These are phyloP conservation scores for Brachypodium distachyon DNA, from an alignment of 202 grass and related monocot genomes.

Conservation along the genomic window DNA sequence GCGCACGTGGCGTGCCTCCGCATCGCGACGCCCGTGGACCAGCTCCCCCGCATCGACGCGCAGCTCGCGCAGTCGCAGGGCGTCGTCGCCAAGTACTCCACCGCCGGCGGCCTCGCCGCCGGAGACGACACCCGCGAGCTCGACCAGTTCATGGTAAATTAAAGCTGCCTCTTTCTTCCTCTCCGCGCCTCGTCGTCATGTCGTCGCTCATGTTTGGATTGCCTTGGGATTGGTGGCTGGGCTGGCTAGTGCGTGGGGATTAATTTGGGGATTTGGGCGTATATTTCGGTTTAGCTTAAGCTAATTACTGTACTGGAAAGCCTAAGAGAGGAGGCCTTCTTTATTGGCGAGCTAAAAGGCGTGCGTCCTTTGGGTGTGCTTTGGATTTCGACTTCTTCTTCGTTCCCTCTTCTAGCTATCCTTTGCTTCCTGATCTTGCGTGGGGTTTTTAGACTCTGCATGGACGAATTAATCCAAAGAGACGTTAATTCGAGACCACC, in stretches of 20 bases:
- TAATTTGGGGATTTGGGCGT: background rate
- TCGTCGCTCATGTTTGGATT: background rate
- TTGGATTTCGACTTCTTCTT: background rate
- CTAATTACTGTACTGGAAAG: conserved; percentile 1
- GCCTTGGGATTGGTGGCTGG: conserved; percentile 28
- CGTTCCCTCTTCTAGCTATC: background rate
- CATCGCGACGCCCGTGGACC: conserved; percentile 75
- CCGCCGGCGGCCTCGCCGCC: conserved; percentile 27
- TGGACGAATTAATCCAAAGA: background rate
- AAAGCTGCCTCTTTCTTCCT: background rate
- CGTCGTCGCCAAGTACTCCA: conserved; percentile 55
- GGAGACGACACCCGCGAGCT: conserved; percentile 58
- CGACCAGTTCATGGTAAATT: conserved; percentile 75
- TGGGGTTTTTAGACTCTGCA: background rate
- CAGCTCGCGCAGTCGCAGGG: conserved; percentile 67
- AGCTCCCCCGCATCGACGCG: conserved; percentile 67
- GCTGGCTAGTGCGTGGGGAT: too few species aligned
- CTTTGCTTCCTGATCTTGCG: background rate
- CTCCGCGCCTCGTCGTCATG: background rate
- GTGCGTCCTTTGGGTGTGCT: background rate
- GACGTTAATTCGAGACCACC: background rate
- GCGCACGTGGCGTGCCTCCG: conserved; percentile 75
- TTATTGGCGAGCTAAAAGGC: conserved; percentile 1
- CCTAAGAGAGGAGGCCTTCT: background rate
- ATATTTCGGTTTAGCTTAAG: background rate